These are phyloP conservation scores for Medicago truncatula DNA, from an alignment of 306 rosid species.

Conservation along the genomic window MtrunA17r5.0-ANR NC_053042.1:48187001-48187500, in stretches of 20 bases:
- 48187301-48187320: neutral
- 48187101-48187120: no score
- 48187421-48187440: conserved; percentile 50
- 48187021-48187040: no score
- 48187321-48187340: conserved; percentile 18
- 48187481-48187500: conserved; percentile 13
- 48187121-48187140: no score
- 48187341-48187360: neutral
- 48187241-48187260: neutral
- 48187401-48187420: conserved; percentile 40
- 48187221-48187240: no score
- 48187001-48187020: no score
- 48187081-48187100: no score
- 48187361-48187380: conserved; percentile 46
- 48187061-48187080: no score
- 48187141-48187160: no score
- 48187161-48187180: no score
- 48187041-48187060: no score
- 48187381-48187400: conserved; percentile 27
- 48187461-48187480: conserved; percentile 19
- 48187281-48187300: neutral
- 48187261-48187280: conserved; percentile 9
- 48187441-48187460: conserved; percentile 28
- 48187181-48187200: conserved; percentile 23
- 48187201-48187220: neutral